A percentile compares a stretch with the other conserved stretches of the same genome.
Evolutionary conservation across 805 yeast species (phyloP).

Genomic region (Yarrowia phangngaensis): DNA sequence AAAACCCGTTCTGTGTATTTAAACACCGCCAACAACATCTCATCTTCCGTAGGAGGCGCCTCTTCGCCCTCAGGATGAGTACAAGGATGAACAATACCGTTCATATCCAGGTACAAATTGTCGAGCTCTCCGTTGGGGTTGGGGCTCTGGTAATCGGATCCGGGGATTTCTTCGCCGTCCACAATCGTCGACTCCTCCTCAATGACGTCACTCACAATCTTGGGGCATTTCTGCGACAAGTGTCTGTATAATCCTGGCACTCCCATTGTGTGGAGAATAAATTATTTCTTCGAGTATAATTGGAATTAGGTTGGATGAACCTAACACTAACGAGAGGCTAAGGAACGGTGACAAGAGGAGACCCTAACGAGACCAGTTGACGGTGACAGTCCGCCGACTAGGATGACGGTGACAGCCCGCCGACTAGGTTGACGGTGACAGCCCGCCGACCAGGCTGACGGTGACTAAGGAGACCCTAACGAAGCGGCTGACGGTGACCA

Average conservation of each 20-base stretch:
- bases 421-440: too few relatives aligned
- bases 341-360: too few relatives aligned
- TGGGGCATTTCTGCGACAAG: slow-evolving; percentile 90
- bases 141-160: slow-evolving; percentile 59
- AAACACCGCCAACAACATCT: slow-evolving; percentile 92
- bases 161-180: slow-evolving; percentile 59
- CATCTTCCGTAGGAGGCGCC: slow-evolving; percentile 94
- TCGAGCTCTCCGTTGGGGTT: slow-evolving; percentile 96
- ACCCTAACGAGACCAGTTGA: too few relatives aligned
- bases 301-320: too few relatives aligned
- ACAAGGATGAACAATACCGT: slow-evolving; percentile 98
- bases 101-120: slow-evolving; percentile 93
- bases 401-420: too few relatives aligned
- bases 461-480: too few relatives aligned
- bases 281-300: too few relatives aligned
- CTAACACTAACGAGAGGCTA: too few relatives aligned
- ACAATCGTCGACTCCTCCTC: slow-evolving; percentile 59
- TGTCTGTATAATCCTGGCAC: slow-evolving; percentile 98
- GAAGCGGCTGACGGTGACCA: too few relatives aligned
- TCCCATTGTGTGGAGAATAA: slow-evolving; percentile 55
- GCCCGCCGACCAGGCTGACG: too few relatives aligned
- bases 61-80: slow-evolving; percentile 97
- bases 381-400: too few relatives aligned
- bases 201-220: slow-evolving; percentile 83
- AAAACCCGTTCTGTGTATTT: slow-evolving; percentile 88